Evolutionary conservation across 768 basidiomycete species (phyloP).

Genomic region (Baorangia bicolor): DNA sequence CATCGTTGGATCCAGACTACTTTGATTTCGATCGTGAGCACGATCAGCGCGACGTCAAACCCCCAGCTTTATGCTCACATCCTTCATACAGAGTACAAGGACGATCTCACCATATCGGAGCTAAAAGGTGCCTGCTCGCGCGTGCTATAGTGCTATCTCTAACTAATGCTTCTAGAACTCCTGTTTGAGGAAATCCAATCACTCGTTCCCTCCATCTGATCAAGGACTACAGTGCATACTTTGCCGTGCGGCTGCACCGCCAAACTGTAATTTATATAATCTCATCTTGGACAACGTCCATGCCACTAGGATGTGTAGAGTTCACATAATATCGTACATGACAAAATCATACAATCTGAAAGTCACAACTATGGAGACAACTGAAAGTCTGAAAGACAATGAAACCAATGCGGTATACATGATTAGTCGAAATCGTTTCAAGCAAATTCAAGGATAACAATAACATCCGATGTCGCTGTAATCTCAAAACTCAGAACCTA

Average conservation of each 20-base stretch:
- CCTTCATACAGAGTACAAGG: slow-evolving; percentile 56
- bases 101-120: slow-evolving; percentile 72
- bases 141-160: not conserved
- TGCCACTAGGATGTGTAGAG: not conserved
- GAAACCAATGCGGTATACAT: slow-evolving; percentile 3
- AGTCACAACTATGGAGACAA: not conserved
- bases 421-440: slow-evolving; percentile 9
- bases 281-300: not conserved
- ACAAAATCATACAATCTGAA: slow-evolving; percentile 16
- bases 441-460: slow-evolving; percentile 7
- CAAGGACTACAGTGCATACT: not conserved
- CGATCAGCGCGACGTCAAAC: not conserved
- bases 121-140: slow-evolving; percentile 47
- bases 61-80: slow-evolving; percentile 2
- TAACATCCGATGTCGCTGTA: not conserved
- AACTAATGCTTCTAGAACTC: slow-evolving; percentile 43
- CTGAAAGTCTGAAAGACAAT: not conserved
- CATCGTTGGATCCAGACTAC: slow-evolving; percentile 77
- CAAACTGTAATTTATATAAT: not conserved
- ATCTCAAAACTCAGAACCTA: slow-evolving; percentile 34
- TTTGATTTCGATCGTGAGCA: slow-evolving; percentile 85
- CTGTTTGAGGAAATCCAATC: slow-evolving; percentile 82
- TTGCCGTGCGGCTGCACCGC: not conserved
- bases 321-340: slow-evolving; percentile 22
- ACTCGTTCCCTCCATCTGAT: slow-evolving; percentile 64